Evolutionary conservation across 1,284 basidiomycete genomes (phyloP).

Genomic region (Heterobasidion irregulare): DNA sequence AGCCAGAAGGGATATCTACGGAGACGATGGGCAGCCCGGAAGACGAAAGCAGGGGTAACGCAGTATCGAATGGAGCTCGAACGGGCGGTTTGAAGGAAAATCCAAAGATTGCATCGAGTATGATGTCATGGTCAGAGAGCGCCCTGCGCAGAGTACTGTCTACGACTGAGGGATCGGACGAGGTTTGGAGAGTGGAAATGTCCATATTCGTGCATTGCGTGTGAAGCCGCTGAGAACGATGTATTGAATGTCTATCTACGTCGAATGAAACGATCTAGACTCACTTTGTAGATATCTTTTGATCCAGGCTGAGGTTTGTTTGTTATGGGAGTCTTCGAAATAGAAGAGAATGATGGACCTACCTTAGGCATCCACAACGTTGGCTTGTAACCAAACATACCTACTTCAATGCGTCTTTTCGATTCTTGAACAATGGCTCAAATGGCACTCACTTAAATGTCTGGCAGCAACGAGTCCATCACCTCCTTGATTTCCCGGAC

Average conservation of each 20-base stretch:
- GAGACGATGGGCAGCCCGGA: constrained; percentile 76
- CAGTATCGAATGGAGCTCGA: constrained; percentile 79
- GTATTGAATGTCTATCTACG: not conserved
- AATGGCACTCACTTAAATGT: constrained; percentile 62
- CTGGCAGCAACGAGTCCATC: constrained; percentile 96
- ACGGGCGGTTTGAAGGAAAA: constrained; percentile 93
- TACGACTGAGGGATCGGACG: constrained; percentile 27
- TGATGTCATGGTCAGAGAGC: constrained; percentile 66
- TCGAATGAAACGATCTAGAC: not conserved
- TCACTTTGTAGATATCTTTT: constrained; percentile 83
- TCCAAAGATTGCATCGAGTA: constrained; percentile 95
- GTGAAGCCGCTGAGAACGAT: constrained; percentile 54
- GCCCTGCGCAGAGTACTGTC: constrained; percentile 40
- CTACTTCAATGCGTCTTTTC: constrained; percentile 26
- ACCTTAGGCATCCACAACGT: constrained; percentile 92
- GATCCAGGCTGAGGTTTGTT: constrained; percentile 56
- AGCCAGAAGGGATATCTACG: constrained; percentile 95
- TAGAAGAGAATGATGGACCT: constrained; percentile 5
- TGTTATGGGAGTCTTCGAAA: not conserved
- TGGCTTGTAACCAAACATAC: constrained; percentile 83
- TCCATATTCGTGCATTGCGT: constrained; percentile 85
- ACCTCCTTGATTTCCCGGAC: constrained; percentile 96
- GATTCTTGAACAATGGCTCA: not conserved
- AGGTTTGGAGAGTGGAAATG: constrained; percentile 53
- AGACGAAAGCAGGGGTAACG: constrained; percentile 59